Evolutionary conservation across 2,329 filamentous ascomycete genomes (phyloP).

Genomic region (Aspergillus intermedius): DNA sequence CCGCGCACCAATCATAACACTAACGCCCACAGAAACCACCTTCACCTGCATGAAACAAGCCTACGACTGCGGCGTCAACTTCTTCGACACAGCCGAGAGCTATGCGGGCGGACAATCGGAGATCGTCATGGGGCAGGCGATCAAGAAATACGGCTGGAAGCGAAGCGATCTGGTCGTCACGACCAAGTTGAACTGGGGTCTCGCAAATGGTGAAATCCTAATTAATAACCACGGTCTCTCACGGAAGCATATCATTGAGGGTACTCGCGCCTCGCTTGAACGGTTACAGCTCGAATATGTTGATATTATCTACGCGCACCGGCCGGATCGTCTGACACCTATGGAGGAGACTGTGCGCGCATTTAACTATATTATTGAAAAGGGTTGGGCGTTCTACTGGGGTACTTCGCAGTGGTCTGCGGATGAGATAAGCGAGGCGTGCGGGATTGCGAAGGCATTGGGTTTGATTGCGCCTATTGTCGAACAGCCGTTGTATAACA

Average conservation of each 20-base stretch:
- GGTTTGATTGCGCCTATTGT: conserved; percentile 49
- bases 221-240: conserved; percentile 65
- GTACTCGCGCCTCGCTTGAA: conserved; percentile 53
- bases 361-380: conserved; percentile 65
- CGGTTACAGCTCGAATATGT: conserved; percentile 61
- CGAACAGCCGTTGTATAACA: conserved; percentile 62
- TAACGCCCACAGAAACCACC: conserved; percentile 14
- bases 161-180: conserved; percentile 45
- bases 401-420: conserved; percentile 64
- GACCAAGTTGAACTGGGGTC: conserved; percentile 52
- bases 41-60: conserved; percentile 44
- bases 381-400: conserved; percentile 65
- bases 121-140: conserved; percentile 49
- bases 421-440: conserved; percentile 60
- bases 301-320: conserved; percentile 65
- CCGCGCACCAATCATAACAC: neutral
- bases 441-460: conserved; percentile 54
- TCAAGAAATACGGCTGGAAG: conserved; percentile 53
- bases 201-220: conserved; percentile 52
- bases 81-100: conserved; percentile 52
- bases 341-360: conserved; percentile 67
- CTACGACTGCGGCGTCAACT: conserved; percentile 53
- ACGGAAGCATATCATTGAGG: conserved; percentile 65
- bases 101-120: conserved; percentile 47
- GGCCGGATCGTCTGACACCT: conserved; percentile 60